Evolutionary conservation across 768 basidiomycete species (phyloP), one percentile per base, ranked within the genome.

Genomic region (Pulveroboletus sp.): DNA sequence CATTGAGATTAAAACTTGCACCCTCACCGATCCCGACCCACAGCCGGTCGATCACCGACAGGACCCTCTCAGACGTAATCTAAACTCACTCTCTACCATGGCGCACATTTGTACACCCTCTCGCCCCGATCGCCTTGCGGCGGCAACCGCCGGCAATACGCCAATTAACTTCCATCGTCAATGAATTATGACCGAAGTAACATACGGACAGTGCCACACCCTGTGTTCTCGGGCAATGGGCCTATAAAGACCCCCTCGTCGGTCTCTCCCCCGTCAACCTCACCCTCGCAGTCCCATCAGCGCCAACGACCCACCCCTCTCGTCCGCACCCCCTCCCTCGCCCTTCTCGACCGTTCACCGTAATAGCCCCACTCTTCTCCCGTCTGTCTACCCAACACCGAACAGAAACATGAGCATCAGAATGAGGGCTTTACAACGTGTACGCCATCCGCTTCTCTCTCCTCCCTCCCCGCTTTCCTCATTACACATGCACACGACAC

Each of bases 81-180:
- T 11, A 10, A 17, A 19, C 19, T 13, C 40, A 11, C 40, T 41
- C 43, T 20, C 19, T 29, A 23, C n/a, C 25, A 27, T 27, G 25
- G 25, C 25, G 9, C 25, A 27, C 16, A 37, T 29, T 39, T 31
- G n/a, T 21, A 21, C 40, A 35, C 37, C 50, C 51, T 43, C 48
- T 25, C 34, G 43, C 47, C 62, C 51, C 57, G 48, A 57, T 65
- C 57, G 38, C 52, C 48, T 52, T 35, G 38, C 43, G 50, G 49
- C 34, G 40, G 27, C 27, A 29, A 29, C 4, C 27, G 5, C 27
- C 27, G 27, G 33, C 32, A 21, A 7, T 32, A 25, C 32, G 46
- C 40, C 20, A 48, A 36, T 25, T 40, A 34, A 5, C 23, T 29
- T 17, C 12, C 40, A 35, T 39, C 40, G 37, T 38, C 44, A 29